These are phyloP conservation scores for Aspergillus fischeri DNA, from an alignment of 2,329 filamentous ascomycete species.

Conservation along the genomic window DNA sequence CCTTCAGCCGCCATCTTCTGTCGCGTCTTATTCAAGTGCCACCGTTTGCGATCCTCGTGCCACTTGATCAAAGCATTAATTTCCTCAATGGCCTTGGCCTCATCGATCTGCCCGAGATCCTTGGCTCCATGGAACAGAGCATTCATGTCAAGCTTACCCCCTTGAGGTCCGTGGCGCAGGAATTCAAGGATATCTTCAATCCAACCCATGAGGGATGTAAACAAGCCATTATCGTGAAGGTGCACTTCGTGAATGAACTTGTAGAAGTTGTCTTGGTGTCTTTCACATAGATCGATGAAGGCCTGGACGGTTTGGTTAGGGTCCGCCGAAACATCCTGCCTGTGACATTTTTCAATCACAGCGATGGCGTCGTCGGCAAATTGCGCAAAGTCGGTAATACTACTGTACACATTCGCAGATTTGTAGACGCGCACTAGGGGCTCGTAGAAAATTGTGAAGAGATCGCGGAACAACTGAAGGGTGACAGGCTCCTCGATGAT, in stretches of 20 bases:
- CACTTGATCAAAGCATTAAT: slow-evolving; percentile 84
- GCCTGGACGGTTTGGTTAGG: slow-evolving; percentile 97
- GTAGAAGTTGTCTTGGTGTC: slow-evolving; percentile 96
- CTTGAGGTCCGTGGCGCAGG: slow-evolving; percentile 75
- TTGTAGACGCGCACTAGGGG: slow-evolving; percentile 96
- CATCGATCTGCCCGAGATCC: slow-evolving; percentile 64
- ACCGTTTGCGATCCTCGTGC: slow-evolving; percentile 95
- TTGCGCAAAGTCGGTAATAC: slow-evolving; percentile 89
- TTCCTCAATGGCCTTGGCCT: slow-evolving; percentile 68
- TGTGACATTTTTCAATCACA: slow-evolving; percentile 65
- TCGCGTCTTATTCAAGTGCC: slow-evolving; percentile 95
- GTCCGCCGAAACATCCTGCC: slow-evolving; percentile 82
- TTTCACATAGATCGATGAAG: slow-evolving; percentile 92
- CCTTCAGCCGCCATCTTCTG: slow-evolving; percentile 97
- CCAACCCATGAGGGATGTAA: slow-evolving; percentile 95
- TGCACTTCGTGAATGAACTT: slow-evolving; percentile 99
- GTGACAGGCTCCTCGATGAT: slow-evolving; percentile 98
- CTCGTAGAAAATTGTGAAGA: slow-evolving; percentile 99
- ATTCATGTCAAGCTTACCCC: slow-evolving; percentile 89
- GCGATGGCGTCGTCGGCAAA: slow-evolving; percentile 92
- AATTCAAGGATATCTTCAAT: slow-evolving; percentile 94
- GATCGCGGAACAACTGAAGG: slow-evolving; percentile 87
- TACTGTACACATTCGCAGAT: slow-evolving; percentile 95
- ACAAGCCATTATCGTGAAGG: slow-evolving; percentile 91
- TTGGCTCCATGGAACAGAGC: slow-evolving; percentile 80